Evolutionary conservation across 2,329 filamentous ascomycete genomes (phyloP).

Genomic region (Cladophialophora yegresii): DNA sequence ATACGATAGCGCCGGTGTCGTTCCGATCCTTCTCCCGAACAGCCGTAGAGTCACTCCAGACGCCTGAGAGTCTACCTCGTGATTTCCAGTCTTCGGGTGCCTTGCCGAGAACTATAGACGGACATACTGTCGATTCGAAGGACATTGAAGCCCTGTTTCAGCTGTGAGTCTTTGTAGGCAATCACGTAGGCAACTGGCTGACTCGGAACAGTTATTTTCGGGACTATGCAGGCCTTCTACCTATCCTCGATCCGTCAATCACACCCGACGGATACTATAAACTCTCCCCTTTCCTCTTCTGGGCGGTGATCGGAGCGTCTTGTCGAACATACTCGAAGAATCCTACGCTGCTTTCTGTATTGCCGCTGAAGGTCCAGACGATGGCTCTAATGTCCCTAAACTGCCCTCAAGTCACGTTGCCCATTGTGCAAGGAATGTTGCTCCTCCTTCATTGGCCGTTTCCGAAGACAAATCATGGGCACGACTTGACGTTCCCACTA

Average conservation of each 20-base stretch:
- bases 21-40: conserved; percentile 36
- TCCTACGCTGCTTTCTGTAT: conserved; percentile 43
- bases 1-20: conserved; percentile 27
- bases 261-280: conserved; percentile 73
- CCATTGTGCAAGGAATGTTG: conserved; percentile 44
- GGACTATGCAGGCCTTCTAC: conserved; percentile 44
- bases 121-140: conserved; percentile 38
- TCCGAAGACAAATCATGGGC: conserved; percentile 40
- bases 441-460: conserved; percentile 47
- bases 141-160: conserved; percentile 47
- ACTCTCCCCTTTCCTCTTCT: conserved; percentile 80
- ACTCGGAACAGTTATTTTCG: conserved; percentile 42
- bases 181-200: not conserved
- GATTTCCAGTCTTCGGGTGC: conserved; percentile 36
- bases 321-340: conserved; percentile 45
- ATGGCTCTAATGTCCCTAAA: conserved; percentile 43
- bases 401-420: conserved; percentile 38
- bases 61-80: conserved; percentile 34
- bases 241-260: conserved; percentile 51
- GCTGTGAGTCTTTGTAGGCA: conserved; percentile 36
- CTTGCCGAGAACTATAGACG: conserved; percentile 40
- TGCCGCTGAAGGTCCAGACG: conserved; percentile 42
- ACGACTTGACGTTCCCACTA: conserved; percentile 44
- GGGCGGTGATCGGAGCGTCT: conserved; percentile 60
- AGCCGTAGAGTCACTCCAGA: conserved; percentile 33